These are phyloP conservation scores for Aspergillus fumigatiaffinis DNA, from an alignment of 2,329 filamentous ascomycete genomes.

Conservation along the genomic window DNA sequence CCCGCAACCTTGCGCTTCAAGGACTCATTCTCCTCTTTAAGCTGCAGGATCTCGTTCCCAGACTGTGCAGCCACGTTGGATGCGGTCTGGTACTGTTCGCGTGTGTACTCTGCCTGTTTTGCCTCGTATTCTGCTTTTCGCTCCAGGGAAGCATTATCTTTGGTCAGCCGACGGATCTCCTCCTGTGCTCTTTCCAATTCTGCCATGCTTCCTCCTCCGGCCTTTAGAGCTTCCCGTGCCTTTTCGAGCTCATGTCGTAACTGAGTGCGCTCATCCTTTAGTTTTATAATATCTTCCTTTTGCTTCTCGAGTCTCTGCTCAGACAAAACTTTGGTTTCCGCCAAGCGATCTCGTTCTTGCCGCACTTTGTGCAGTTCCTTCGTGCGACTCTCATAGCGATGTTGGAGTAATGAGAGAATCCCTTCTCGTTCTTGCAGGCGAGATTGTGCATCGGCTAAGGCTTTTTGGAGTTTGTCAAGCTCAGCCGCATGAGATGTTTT, in stretches of 20 bases:
- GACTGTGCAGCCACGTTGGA: constrained; percentile 43
- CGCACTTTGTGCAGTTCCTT: constrained; percentile 36
- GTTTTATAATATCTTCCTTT: constrained; percentile 34
- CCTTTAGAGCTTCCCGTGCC: constrained; percentile 37
- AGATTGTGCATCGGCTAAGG: constrained; percentile 22
- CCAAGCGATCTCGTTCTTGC: constrained; percentile 32
- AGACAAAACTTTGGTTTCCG: constrained; percentile 24
- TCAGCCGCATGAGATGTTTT: constrained; percentile 29
- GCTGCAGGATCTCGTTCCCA: constrained; percentile 33
- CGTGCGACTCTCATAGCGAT: constrained; percentile 43
- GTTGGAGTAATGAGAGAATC: constrained; percentile 35
- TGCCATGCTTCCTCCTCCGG: constrained; percentile 36
- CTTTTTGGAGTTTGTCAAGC: constrained; percentile 26
- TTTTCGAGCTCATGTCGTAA: constrained; percentile 38
- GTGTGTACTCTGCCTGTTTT: constrained; percentile 44
- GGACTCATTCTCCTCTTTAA: constrained; percentile 35
- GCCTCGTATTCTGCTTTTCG: constrained; percentile 39
- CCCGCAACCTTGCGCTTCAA: constrained; percentile 35
- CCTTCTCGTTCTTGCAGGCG: constrained; percentile 32
- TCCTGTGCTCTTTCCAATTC: constrained; percentile 40
- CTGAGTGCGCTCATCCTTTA: constrained; percentile 39
- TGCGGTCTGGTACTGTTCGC: constrained; percentile 45
- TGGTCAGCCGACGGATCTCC: constrained; percentile 35
- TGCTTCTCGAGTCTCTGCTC: constrained; percentile 33
- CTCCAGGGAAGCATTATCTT: constrained; percentile 33